Evolutionary conservation across 768 basidiomycete genomes (phyloP).

Genomic region (Mrakia frigida): DNA sequence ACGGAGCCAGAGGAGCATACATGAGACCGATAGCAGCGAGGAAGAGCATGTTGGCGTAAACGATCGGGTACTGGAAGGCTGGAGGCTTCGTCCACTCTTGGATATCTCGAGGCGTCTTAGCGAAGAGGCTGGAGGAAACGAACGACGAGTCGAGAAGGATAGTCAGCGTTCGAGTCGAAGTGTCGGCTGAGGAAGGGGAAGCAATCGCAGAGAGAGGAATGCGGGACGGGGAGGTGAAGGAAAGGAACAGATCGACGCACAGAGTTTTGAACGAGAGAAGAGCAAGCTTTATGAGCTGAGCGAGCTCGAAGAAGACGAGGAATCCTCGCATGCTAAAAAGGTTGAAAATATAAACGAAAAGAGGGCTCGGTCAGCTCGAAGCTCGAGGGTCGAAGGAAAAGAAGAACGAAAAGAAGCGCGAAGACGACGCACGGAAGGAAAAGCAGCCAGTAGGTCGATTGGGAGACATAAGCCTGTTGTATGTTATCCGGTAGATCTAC

Average conservation of each 20-base stretch:
- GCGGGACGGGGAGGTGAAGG: too few relatives aligned
- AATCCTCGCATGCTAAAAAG: constrained; percentile 77
- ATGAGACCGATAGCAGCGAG: constrained; percentile 81
- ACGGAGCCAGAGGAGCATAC: constrained; percentile 88
- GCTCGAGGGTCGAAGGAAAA: too few relatives aligned
- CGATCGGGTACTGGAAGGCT: constrained; percentile 79
- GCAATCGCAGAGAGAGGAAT: not conserved
- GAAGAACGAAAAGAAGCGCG: constrained; percentile 23
- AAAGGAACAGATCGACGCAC: constrained; percentile 48
- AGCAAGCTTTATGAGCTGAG: constrained; percentile 85
- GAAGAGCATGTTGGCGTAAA: constrained; percentile 62
- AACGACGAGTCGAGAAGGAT: not conserved
- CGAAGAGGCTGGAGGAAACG: constrained; percentile 37
- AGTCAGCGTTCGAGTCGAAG: not conserved
- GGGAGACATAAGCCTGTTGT: constrained; percentile 83
- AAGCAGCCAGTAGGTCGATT: constrained; percentile 86
- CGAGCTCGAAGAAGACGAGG: constrained; percentile 88
- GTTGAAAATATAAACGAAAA: too few relatives aligned
- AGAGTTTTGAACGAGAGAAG: constrained; percentile 69
- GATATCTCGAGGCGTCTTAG: constrained; percentile 45
- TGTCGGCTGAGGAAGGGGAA: too few relatives aligned
- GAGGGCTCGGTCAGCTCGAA: too few relatives aligned
- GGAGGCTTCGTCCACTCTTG: constrained; percentile 55
- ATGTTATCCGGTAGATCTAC: constrained; percentile 47
- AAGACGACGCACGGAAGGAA: constrained; percentile 64